Percentiles rank a stretch among this genome's conserved stretches.
Evolutionary conservation across 1,284 basidiomycete genomes (phyloP).

Genomic region (Fomes fomentarius): DNA sequence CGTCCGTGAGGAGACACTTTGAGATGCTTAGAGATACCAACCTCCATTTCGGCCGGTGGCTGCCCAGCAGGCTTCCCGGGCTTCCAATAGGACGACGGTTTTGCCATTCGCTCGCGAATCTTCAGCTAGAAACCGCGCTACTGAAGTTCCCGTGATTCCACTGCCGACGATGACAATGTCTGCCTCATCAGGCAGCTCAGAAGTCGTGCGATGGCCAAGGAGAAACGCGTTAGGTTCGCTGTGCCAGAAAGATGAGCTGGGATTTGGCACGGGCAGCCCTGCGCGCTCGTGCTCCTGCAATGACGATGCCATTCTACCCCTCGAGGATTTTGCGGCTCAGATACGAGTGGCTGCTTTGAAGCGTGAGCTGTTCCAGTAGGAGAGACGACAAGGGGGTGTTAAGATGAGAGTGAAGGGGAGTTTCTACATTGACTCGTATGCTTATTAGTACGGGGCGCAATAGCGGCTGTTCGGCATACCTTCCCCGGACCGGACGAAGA

Average conservation of each 20-base stretch:
- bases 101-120: neutral
- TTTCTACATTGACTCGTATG: too few relatives aligned
- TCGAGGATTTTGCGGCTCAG: too few relatives aligned
- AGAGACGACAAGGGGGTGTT: too few relatives aligned
- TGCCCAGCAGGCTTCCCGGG: neutral
- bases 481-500: too few relatives aligned
- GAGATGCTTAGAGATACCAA: neutral
- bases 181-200: neutral
- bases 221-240: neutral
- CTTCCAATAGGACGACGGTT: neutral
- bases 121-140: neutral
- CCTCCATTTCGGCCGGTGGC: neutral
- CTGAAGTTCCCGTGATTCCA: neutral
- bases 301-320: too few relatives aligned
- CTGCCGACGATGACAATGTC: neutral
- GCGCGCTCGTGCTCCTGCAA: neutral
- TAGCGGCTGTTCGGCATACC: too few relatives aligned
- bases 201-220: neutral
- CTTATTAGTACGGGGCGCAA: too few relatives aligned
- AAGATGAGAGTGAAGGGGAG: too few relatives aligned
- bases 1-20: neutral
- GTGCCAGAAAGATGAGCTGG: neutral
- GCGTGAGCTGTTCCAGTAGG: too few relatives aligned
- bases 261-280: neutral
- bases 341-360: too few relatives aligned